Percentiles rank a stretch among this genome's conserved stretches.
Conservation (phyloP, 106 monocot species). For the Triglochin maritima region DNA sequence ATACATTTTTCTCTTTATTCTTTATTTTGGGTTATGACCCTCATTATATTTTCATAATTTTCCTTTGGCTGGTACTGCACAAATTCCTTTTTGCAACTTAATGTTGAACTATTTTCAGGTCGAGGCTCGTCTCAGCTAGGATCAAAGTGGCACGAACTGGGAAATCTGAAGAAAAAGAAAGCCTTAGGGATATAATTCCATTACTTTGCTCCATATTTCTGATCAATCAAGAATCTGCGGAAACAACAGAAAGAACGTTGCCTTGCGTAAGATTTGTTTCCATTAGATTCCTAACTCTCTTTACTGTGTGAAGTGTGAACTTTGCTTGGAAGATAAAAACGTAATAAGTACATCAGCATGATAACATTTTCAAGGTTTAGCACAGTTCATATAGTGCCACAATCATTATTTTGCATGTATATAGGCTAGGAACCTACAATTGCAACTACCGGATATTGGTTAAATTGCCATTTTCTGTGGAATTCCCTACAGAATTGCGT, state of each 20-base stretch:
- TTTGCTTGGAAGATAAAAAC: too few relatives aligned
- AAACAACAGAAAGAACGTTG: conserved; percentile 24
- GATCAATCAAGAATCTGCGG: conserved; percentile 51
- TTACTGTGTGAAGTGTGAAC: too few relatives aligned
- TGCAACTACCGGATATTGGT: too few relatives aligned
- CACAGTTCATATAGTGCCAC: too few relatives aligned
- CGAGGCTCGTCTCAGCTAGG: conserved; percentile 47
- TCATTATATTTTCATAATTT: not conserved
- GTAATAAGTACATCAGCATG: too few relatives aligned
- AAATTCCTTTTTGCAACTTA: not conserved
- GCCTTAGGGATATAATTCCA: conserved; percentile 47
- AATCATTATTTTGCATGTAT: too few relatives aligned
- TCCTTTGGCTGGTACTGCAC: not conserved
- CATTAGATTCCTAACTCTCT: too few relatives aligned
- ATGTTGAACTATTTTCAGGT: conserved; percentile 24
- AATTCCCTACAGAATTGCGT: too few relatives aligned
- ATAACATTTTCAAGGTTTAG: too few relatives aligned
- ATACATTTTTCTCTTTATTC: not conserved
- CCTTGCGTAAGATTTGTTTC: conserved; percentile 21
- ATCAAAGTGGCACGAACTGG: conserved; percentile 25
- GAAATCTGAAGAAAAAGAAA: conserved; percentile 14
- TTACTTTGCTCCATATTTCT: conserved; percentile 66
- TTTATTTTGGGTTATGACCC: not conserved
- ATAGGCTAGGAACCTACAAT: too few relatives aligned
- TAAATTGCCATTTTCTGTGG: too few relatives aligned